Evolutionary conservation across 2,329 filamentous ascomycete species (phyloP), one percentile per base, ranked within the genome.

Genomic region (Diaporthe longicolla): DNA sequence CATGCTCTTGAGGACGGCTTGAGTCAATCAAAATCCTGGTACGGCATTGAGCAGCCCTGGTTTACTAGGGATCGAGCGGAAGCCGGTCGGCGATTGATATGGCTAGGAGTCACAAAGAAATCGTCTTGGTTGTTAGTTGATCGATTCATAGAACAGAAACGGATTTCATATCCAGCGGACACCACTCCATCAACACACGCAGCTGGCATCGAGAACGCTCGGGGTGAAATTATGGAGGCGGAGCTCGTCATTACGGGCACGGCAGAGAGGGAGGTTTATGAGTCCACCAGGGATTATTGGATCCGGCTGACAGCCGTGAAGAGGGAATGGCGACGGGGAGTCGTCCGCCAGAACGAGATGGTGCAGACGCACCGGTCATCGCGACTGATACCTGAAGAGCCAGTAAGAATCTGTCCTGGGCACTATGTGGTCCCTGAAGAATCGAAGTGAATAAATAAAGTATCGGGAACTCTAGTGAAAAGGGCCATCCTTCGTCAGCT

Each of bases 131-230:
- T 72, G 24, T 29, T 66, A 26, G 58, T 66, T 3, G 13, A 29
- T 9, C 58, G 58, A 1, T 66, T 57, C 48, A 72, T 48, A 2
- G 58, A 72, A 7, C 59, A 72, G 50, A 43, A 13, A 21, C 57
- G 48, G 24, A 37, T 72, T 35, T 19, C 35, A 11, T 15, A 21
- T 21, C 21, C 7, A 6, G 24, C 0, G 13, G 26, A 13, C 8
- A 8, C 24, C 15, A 40, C 5, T 17, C 24, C 11, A 43, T 19
- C 40, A 9, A 8, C 24, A 3, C 24, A 32, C 3, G 4, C 19
- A 5, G 3, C 10, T 10, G 21, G 4, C 11, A 9, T 29, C 0
- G 7, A 17, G 15, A 35, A 35, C 2, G 10, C n/a, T 4, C 66
- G 70, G 70, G 45, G 48, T 15, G 70, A 59, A 1, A 4, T n/a